phyloP scores from a whole-genome alignment of 495 filamentous ascomycete genomes.

The Podospora anserina region DNA sequence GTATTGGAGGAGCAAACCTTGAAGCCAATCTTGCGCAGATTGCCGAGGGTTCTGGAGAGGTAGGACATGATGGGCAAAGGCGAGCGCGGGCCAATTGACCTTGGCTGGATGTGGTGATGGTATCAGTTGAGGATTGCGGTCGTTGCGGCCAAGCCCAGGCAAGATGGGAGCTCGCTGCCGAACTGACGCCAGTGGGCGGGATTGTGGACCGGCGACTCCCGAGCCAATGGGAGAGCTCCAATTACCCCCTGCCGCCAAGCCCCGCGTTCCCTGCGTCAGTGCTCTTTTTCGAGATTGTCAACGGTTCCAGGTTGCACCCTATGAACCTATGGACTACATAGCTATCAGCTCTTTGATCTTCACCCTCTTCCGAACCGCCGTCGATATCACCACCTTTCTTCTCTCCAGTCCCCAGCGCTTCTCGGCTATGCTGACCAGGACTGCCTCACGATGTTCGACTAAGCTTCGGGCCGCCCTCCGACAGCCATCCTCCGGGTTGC shows the following conservation, averaged over 20 bases:
- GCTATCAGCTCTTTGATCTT: background rate
- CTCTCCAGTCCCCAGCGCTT: slow-evolving; percentile 6
- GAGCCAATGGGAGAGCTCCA: slow-evolving; percentile 23
- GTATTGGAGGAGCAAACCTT: slow-evolving; percentile 53
- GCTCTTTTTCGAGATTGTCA: background rate
- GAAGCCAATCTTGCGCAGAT: slow-evolving; percentile 80
- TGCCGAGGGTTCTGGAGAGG: slow-evolving; percentile 77
- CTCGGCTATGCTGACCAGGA: slow-evolving; percentile 37
- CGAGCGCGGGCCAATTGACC: slow-evolving; percentile 29
- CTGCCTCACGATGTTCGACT: slow-evolving; percentile 32
- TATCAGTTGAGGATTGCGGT: slow-evolving; percentile 18
- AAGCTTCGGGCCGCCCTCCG: slow-evolving; percentile 27
- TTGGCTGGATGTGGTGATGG: slow-evolving; percentile 17
- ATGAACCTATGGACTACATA: background rate
- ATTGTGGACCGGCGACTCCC: slow-evolving; percentile 9
- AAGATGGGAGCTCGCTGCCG: background rate
- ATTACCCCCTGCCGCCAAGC: slow-evolving; percentile 11
- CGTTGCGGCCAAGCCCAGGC: slow-evolving; percentile 8
- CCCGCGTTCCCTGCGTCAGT: slow-evolving; percentile 6
- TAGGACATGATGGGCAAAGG: slow-evolving; percentile 76
- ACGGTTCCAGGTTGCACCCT: background rate
- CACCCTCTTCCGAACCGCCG: slow-evolving; percentile 8
- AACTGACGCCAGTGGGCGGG: slow-evolving; percentile 26
- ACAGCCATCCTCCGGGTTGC: slow-evolving; percentile 30
- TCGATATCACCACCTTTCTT: slow-evolving; percentile 13